Evolutionary conservation across 371 early-diverging fungal genomes (phyloP), one percentile per base, ranked within the genome.

Genomic region (Sanchytrium tribonematis): DNA sequence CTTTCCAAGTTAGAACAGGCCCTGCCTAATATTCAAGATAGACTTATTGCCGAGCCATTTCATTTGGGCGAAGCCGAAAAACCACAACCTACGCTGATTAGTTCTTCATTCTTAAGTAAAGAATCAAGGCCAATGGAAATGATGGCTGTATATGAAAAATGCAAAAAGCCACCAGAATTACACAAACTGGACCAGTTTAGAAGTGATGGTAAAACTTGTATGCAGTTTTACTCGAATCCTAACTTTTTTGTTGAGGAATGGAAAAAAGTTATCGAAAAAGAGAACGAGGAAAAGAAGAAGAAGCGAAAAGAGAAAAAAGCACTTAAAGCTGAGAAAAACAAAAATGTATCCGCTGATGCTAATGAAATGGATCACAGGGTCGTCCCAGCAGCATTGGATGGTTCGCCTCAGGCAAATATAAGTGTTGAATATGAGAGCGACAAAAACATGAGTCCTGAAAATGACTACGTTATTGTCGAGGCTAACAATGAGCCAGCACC

Each of bases 161-260:
- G 80, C 72, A 29, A 32, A 0, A 69, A 70, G 16, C 68, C 77
- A 2, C 80, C 80, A 30, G 31, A 68, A 1, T 70, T 80, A 66
- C 69, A 69, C 1, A 32, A 66, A 16, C 72, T 80, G 48, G 80
- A 80, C 68, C 31, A 70, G 31, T 79, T 75, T 67, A 70, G 80
- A 28, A 72, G 32, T 27, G 80, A 80, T 32, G 78, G 79, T 0
- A 66, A 72, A 66, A 31, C 66, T 1, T 75, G 73, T 66, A 75
- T 80, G 76, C 28, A 78, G 74, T 70, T 76, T 1, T 80, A 74
- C 71, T 77, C 80, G 30, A 75, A 80, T 69, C 80, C 80, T 17
- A 72, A 76, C 30, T 80, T 77, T 71, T 80, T 80, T 70, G 72
- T 73, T n/a, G 79, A 80, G 66, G 74, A 80, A 70, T 80, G 80